Evolutionary conservation across 2,329 filamentous ascomycete genomes (phyloP), one percentile per base, ranked within the genome.

Genomic region (Juglanconis juglandina): DNA sequence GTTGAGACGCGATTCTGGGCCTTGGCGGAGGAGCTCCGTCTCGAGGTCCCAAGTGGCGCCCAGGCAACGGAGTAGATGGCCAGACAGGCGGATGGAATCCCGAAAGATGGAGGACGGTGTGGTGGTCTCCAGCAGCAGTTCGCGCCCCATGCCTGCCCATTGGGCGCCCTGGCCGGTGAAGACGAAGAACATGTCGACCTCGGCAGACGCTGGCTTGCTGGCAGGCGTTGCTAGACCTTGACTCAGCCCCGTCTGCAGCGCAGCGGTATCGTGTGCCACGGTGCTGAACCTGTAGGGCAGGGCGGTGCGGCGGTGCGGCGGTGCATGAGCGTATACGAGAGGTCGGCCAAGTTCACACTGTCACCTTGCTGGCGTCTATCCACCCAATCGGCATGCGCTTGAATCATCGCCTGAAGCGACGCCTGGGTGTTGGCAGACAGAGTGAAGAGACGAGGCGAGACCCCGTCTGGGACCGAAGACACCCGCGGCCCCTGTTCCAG

Each of bases 261-360:
- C 48, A 2, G 2, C 14, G 2, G 3, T 7, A 44, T 60, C 47
- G 3, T 47, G 1, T 14, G 63, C 61, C 3, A 65, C 61, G 30
- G 53, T 55, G 33, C 61, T 62, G 30, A 63, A 61, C 13, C 66
- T 55, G 32, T 50, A 64, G 0, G 60, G 62, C 11, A 64, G 32
- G 1, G 39, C 35, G n/a, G 63, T 52, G 9, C 66, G 1, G 39
- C 35, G n/a, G 63, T 52, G 9, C 66, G 64, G 17, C 66, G 53
- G 10, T 63, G 58, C 8, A 47, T 58, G 11, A 67, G 62, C 3
- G 62, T 65, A 42, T 65, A 65, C 7, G 66, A 65, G 5, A 67
- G 58, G 41, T 63, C 53, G 1, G 14, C 47, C n/a, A 67, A n/a
- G 2, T 35, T 6, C 1, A 24, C 24, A 24, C 24, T 35, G 1